These are phyloP conservation scores for Chlamydomonas reinhardtii DNA, from an alignment of 163 green algal genomes.

Conservation along the genomic window DNA sequence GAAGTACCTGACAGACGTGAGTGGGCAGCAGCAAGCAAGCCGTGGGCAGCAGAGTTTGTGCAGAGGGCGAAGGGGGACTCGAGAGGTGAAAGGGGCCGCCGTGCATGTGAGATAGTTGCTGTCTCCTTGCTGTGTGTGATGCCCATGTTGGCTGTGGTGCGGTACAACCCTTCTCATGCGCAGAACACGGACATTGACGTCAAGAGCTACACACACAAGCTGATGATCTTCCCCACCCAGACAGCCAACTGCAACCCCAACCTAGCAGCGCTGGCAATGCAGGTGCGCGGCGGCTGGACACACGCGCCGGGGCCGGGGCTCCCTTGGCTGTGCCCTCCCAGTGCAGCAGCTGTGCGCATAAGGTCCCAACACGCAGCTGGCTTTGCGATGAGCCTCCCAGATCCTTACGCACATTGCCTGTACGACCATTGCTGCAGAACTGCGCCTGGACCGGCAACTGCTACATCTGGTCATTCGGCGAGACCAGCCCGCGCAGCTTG, in stretches of 20 bases:
- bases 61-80: too few relatives aligned
- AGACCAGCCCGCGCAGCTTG: background rate
- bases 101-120: too few relatives aligned
- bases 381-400: background rate
- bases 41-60: too few relatives aligned
- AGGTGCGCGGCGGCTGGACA: background rate
- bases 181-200: slow-evolving; percentile 19
- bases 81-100: too few relatives aligned
- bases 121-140: too few relatives aligned
- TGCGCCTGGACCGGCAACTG: slow-evolving; percentile 15
- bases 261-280: background rate
- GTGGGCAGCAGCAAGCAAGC: background rate
- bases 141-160: background rate
- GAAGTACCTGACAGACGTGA: background rate
- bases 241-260: background rate
- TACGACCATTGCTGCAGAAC: background rate
- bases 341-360: background rate
- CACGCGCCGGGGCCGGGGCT: too few relatives aligned
- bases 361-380: too few relatives aligned
- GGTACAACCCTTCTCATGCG: background rate
- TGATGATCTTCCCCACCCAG: background rate
- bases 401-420: background rate
- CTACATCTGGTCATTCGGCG: slow-evolving; percentile 9
- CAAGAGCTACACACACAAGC: background rate
- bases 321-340: background rate